Evolutionary conservation across 192 early-diverging fungal species (phyloP).

Genomic region (Kickxella alabastrina): DNA sequence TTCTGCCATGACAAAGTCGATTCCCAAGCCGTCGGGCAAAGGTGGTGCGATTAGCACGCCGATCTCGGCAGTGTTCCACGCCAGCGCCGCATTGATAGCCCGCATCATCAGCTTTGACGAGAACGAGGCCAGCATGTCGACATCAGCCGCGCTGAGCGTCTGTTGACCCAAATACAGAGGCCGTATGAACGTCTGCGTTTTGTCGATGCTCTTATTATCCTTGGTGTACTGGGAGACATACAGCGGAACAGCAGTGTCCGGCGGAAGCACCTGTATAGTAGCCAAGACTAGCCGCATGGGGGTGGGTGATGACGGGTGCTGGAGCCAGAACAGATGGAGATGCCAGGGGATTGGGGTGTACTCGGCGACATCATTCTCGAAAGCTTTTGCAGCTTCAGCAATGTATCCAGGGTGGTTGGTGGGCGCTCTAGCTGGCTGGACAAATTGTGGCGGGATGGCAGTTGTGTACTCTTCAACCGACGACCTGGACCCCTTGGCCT

Average conservation of each 20-base stretch:
- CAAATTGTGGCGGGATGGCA: conserved; percentile 12
- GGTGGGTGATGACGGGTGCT: conserved; percentile 13
- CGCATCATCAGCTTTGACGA: conserved; percentile 52
- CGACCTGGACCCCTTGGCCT: conserved; percentile 21
- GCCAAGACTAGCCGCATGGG: conserved; percentile 10
- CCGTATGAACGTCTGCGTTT: conserved; percentile 5
- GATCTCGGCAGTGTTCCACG: conserved; percentile 51
- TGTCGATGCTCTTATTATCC: conserved; percentile 2
- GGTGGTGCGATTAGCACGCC: conserved; percentile 59
- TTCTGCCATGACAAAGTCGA: conserved; percentile 29
- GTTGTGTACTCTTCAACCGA: conserved; percentile 17
- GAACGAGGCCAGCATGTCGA: conserved; percentile 52
- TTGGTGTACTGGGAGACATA: conserved; percentile 21
- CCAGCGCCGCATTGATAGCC: conserved; percentile 48
- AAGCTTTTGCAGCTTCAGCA: conserved; percentile 6
- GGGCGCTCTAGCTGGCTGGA: conserved; percentile 1
- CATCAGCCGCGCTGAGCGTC: conserved; percentile 26
- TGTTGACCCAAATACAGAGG: conserved; percentile 18
- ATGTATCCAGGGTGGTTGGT: too few relatives aligned
- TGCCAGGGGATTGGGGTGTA: conserved; percentile 29
- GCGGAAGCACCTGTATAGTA: conserved; percentile 18
- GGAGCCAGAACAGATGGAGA: conserved; percentile 18
- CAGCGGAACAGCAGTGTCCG: conserved; percentile 27
- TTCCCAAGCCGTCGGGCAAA: conserved; percentile 10
- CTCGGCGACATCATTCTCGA: conserved; percentile 1